Evolutionary conservation across 345 rosid species (phyloP), one percentile per base, ranked within the genome.

Genomic region (Microcos paniculata): DNA sequence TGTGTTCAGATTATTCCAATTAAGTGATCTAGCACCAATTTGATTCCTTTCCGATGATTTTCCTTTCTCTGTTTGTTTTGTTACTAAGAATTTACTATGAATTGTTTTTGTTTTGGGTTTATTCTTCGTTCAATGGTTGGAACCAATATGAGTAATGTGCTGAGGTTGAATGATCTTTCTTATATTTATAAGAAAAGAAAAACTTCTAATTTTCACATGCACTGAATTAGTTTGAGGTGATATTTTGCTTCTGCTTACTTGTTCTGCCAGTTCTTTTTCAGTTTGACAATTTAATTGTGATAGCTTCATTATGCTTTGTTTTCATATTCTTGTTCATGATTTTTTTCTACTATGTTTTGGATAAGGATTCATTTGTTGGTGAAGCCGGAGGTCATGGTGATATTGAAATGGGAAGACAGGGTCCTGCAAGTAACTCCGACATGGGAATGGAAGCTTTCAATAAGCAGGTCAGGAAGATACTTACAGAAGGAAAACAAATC

Each of bases 381-480:
- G 90, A 85, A 63, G 81, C 84, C 65, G 76, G 66, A 69, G 73
- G 80, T 38, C 80, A 70, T 70, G 52, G 74, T 62, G 95, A 87
- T 76, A 80, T 90, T 3, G 95, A 90, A 80, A 90, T 90, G 95
- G 91, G 95, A 65, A 49, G 40, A 45, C 85, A 40, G 55, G 64
- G 30, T 70, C 78, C 90, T 0, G 78, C 82, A 70, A 80, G 84
- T 72, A 87, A 73, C 83, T 80, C 91, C 0, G 90, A 90, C 59
- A 73, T 80, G 84, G 95, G 92, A 79, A 84, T 88, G 85, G 90
- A 87, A 59, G 81, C 88, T 82, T 91, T 91, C 84, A 79, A 86
- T 73, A 87, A 84, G 84, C 91, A 91, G 91, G 95, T 87, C 67
- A 68, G 31, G 38, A 30, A 13, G 53, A 21, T 58, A 45, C 53